Evolutionary conservation across 345 rosid genomes (phyloP), one percentile per base, ranked within the genome.

Genomic region (Aegle marmelos): DNA sequence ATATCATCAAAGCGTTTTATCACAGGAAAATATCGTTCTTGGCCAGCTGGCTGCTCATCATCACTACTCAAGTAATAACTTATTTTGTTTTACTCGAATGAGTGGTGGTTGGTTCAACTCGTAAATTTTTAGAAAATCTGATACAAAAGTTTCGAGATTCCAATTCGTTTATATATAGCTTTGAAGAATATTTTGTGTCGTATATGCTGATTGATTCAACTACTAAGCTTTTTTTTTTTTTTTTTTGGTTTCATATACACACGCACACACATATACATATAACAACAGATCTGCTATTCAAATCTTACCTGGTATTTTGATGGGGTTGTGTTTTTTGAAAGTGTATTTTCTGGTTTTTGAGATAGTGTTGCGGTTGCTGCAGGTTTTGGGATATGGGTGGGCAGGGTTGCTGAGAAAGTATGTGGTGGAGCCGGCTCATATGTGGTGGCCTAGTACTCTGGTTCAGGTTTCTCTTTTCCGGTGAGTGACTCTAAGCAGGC

Each of bases 381-480:
- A 94, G 98, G 98, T 94, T 7, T 30, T 94, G 34, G 98, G 98
- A 30, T 94, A 94, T 48, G 97, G 97, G 0, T 94, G 98, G 98
- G 98, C 98, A 7, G 98, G 98, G 76, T 83, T 93, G 60, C 68
- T 94, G 70, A 87, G 98, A 84, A 91, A 93, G 81, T 93, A 91
- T 53, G 97, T 94, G 75, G 98, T 94, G 36, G 98, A 94, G 70
- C 98, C 98, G 11, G 98, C 98, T 9, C 95, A 93, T 56, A 94
- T 94, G 98, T 94, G 98, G 98, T 94, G 98, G 98, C 98, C 98
- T 0, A 68, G 75, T 78, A 80, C 97, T 59, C 86, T 94, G 68
- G 98, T 90, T 81, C 98, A 94, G 74, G 97, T 93, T 82, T 91
- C 97, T 1, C 86, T 94, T 48, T 93, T 94, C 87, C 79, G 97